phyloP scores from a whole-genome alignment of 352 stramenopile species.

The Pythium brassicae region DNA sequence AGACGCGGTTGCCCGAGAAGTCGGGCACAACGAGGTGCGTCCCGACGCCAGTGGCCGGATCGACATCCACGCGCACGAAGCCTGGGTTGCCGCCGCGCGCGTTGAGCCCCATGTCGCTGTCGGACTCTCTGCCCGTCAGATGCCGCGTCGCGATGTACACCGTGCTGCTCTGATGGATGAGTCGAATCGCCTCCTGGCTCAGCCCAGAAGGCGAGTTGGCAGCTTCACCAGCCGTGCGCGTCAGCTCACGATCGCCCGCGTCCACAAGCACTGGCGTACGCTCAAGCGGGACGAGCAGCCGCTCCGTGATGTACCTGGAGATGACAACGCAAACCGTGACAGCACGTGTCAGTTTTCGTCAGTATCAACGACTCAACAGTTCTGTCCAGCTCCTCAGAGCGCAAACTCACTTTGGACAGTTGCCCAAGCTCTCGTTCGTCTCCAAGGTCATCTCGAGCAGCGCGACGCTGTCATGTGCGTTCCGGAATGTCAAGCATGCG shows the following conservation, averaged over 20 bases:
- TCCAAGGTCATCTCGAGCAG: not conserved
- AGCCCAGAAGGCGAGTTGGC: not conserved
- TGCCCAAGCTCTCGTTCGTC: not conserved
- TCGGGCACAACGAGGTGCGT: too few species aligned
- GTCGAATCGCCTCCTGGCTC: not conserved
- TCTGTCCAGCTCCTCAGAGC: too few species aligned
- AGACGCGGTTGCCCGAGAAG: too few species aligned
- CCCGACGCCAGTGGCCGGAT: too few species aligned
- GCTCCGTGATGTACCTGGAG: not conserved
- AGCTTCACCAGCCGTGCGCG: not conserved
- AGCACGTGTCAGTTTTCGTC: not conserved
- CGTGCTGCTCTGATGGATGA: not conserved
- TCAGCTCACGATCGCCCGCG: not conserved
- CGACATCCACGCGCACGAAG: too few species aligned
- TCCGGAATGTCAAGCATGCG: not conserved
- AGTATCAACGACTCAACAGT: not conserved
- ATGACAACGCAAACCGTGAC: not conserved
- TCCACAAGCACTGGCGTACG: not conserved
- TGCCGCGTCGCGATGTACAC: not conserved
- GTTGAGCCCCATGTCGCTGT: too few species aligned
- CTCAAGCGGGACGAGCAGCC: not conserved
- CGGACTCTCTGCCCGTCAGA: too few species aligned
- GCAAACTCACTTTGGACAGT: not conserved
- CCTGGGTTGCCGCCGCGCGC: too few species aligned
- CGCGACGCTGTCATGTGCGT: not conserved